A percentile compares a stretch with the other conserved stretches of the same genome.
These are phyloP conservation scores for Botrytis porri DNA, from an alignment of 2,329 filamentous ascomycete genomes.

Conservation along the genomic window DNA sequence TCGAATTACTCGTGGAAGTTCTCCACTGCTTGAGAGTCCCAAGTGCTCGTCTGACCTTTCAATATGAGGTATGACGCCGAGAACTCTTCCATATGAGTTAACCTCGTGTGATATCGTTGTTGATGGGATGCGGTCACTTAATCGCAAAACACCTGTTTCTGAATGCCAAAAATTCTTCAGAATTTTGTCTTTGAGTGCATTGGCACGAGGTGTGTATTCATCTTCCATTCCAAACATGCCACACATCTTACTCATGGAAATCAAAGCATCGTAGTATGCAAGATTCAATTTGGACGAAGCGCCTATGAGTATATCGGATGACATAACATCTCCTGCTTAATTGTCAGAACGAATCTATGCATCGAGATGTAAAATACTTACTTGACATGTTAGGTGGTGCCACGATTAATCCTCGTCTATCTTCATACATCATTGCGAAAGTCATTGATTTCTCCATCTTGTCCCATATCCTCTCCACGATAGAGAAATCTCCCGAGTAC, in stretches of 20 bases:
- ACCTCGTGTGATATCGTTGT: constrained; percentile 29
- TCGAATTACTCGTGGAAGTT: constrained; percentile 25
- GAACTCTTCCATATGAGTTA: constrained; percentile 26
- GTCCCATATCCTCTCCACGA: constrained; percentile 51
- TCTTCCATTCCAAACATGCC: constrained; percentile 8
- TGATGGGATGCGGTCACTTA: constrained; percentile 24
- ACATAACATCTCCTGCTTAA: not conserved
- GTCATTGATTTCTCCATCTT: constrained; percentile 3
- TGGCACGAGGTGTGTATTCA: constrained; percentile 20
- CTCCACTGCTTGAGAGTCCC: constrained; percentile 13
- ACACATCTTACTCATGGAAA: constrained; percentile 27
- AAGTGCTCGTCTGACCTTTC: constrained; percentile 13
- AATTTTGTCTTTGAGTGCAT: constrained; percentile 24
- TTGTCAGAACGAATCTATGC: not conserved
- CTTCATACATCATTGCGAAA: constrained; percentile 5
- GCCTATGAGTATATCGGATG: constrained; percentile 15
- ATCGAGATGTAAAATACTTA: not conserved
- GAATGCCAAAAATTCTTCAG: constrained; percentile 25
- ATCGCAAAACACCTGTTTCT: constrained; percentile 23
- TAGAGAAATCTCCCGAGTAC: constrained; percentile 26
- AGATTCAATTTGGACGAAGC: constrained; percentile 31
- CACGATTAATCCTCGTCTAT: not conserved
- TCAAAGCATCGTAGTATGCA: constrained; percentile 29
- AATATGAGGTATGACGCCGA: constrained; percentile 23
- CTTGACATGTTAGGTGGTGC: constrained; percentile 7